Conservation (phyloP, 2,329 filamentous ascomycete species). For the Kalmusia sp. region DNA sequence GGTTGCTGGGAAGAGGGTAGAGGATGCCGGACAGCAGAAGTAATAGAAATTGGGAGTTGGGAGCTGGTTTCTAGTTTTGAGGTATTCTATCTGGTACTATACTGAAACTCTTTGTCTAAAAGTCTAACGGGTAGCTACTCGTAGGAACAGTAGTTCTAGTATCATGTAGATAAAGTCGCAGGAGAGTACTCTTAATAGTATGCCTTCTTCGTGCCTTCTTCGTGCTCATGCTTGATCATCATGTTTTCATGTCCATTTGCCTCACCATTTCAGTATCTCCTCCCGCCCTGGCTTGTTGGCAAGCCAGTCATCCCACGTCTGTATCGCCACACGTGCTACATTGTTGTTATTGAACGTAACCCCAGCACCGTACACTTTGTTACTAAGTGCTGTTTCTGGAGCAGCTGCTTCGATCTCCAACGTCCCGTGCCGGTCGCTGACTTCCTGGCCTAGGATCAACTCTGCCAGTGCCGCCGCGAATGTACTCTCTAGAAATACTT, state of each 20-base stretch:
- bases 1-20: slow-evolving; percentile 16
- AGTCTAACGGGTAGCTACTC: too few species aligned
- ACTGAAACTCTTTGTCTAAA: too few species aligned
- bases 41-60: neutral
- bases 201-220: too few species aligned
- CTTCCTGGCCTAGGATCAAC: slow-evolving; percentile 2
- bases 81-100: too few species aligned
- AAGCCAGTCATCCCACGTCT: slow-evolving; percentile 10
- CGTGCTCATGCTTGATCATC: too few species aligned
- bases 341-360: neutral
- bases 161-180: too few species aligned
- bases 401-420: slow-evolving; percentile 1
- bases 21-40: slow-evolving; percentile 4
- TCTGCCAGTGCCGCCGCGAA: slow-evolving; percentile 4
- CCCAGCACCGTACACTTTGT: neutral
- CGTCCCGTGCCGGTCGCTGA: slow-evolving; percentile 1
- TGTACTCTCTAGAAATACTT: neutral
- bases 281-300: neutral
- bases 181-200: too few species aligned
- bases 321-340: slow-evolving; percentile 1
- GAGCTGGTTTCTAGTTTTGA: too few species aligned
- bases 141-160: too few species aligned
- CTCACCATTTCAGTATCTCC: neutral
- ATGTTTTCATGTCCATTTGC: too few species aligned
- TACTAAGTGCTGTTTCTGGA: slow-evolving; percentile 1